Percentiles rank a stretch among this genome's conserved stretches.
Evolutionary conservation across 495 filamentous ascomycete genomes (phyloP).

Genomic region (Penicillium antarcticum): DNA sequence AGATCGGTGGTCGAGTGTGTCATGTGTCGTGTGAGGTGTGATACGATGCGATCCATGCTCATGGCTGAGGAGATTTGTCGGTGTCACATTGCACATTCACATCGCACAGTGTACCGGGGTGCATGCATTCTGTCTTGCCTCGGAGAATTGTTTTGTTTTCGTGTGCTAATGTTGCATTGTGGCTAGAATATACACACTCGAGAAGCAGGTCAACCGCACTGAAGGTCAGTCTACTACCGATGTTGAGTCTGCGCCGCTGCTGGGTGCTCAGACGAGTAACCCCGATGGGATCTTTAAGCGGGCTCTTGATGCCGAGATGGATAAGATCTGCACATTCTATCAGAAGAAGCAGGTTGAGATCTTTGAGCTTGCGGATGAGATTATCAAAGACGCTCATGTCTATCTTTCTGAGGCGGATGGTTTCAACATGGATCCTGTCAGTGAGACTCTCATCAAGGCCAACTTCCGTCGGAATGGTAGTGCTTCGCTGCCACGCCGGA

Average conservation of each 20-base stretch:
- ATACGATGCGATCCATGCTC: neutral
- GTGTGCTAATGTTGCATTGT: slow-evolving; percentile 19
- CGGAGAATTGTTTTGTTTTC: slow-evolving; percentile 5
- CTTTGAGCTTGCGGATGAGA: slow-evolving; percentile 70
- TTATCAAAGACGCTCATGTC: slow-evolving; percentile 69
- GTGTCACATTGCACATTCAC: slow-evolving; percentile 33
- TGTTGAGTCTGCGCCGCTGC: slow-evolving; percentile 79
- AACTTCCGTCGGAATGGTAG: slow-evolving; percentile 41
- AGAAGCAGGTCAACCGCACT: slow-evolving; percentile 67
- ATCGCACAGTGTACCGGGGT: neutral
- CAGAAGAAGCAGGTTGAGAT: slow-evolving; percentile 82
- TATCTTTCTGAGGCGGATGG: slow-evolving; percentile 64
- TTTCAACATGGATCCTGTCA: slow-evolving; percentile 52
- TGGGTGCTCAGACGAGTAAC: slow-evolving; percentile 54
- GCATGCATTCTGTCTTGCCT: slow-evolving; percentile 4
- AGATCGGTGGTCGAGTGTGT: neutral
- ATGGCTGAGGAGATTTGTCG: neutral
- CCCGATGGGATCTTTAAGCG: slow-evolving; percentile 75
- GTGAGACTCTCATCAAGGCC: slow-evolving; percentile 44
- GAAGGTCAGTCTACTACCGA: slow-evolving; percentile 49
- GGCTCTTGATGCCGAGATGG: slow-evolving; percentile 82
- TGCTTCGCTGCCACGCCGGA: slow-evolving; percentile 40
- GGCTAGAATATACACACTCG: slow-evolving; percentile 83
- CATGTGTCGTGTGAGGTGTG: neutral
- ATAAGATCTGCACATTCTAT: slow-evolving; percentile 92